A percentile compares a stretch with the other conserved stretches of the same genome.
phyloP scores from a whole-genome alignment of 805 yeast genomes.

The Lipomyces oligophaga region DNA sequence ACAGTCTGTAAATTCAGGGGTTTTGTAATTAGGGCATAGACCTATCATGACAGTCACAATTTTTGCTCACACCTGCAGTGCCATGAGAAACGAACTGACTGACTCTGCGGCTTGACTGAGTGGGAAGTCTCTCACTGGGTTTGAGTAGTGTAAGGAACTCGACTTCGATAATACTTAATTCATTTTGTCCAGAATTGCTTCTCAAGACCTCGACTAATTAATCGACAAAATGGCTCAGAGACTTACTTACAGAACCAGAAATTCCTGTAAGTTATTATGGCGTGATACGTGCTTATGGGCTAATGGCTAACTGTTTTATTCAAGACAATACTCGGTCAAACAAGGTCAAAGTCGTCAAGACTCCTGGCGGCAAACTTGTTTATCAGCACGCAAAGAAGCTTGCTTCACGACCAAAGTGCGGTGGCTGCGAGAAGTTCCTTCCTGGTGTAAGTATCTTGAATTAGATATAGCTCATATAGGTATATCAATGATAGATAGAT shows the following conservation, averaged over 20 bases:
- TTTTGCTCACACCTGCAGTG: too few species aligned
- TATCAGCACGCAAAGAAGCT: constrained; percentile 95
- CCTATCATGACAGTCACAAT: too few species aligned
- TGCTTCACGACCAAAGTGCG: constrained; percentile 52
- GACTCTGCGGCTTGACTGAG: too few species aligned
- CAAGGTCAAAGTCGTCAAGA: constrained; percentile 99
- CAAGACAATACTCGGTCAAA: constrained; percentile 98
- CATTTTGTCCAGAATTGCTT: too few species aligned
- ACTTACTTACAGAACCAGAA: constrained; percentile 98
- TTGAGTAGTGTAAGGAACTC: too few species aligned
- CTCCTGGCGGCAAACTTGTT: constrained; percentile 99
- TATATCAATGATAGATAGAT: neutral
- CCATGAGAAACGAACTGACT: too few species aligned
- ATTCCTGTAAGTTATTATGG: constrained; percentile 88
- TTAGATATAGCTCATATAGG: neutral
- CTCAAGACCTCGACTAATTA: too few species aligned
- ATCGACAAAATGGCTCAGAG: constrained; percentile 92
- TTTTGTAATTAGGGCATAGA: too few species aligned
- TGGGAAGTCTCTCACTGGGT: too few species aligned
- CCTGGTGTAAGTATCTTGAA: constrained; percentile 51
- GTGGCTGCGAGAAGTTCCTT: constrained; percentile 65
- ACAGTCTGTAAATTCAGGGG: too few species aligned
- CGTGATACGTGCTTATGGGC: too few species aligned
- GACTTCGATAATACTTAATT: too few species aligned
- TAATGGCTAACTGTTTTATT: constrained; percentile 34